Percentiles rank a stretch among this genome's conserved stretches.
Evolutionary conservation across 192 early-diverging fungal species (phyloP).

Genomic region (Powellomyces hirtus): DNA sequence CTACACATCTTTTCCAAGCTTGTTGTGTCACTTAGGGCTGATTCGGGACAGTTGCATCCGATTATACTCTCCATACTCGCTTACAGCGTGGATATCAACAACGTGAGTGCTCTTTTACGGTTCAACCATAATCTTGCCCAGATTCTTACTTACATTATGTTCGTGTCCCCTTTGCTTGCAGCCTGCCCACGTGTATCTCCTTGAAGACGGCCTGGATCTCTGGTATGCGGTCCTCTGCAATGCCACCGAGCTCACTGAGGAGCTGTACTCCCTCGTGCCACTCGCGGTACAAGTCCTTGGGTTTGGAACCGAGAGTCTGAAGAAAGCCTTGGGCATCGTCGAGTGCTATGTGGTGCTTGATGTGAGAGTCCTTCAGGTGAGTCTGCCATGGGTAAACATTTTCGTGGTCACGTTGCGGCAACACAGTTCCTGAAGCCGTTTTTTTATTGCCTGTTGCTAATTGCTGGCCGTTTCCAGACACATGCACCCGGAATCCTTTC

Average conservation of each 20-base stretch:
- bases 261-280: constrained; percentile 63
- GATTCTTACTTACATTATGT: constrained; percentile 69
- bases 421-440: no score
- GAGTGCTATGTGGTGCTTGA: constrained; percentile 79
- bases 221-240: constrained; percentile 83
- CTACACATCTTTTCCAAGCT: constrained; percentile 75
- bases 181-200: constrained; percentile 71
- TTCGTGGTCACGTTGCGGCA: not conserved
- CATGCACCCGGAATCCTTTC: constrained; percentile 30
- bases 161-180: constrained; percentile 54
- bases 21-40: constrained; percentile 62
- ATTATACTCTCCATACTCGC: constrained; percentile 75
- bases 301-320: constrained; percentile 72
- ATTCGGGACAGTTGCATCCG: constrained; percentile 69
- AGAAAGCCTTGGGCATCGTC: constrained; percentile 74
- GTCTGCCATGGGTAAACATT: no score
- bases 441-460: no score
- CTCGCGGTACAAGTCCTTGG: constrained; percentile 63
- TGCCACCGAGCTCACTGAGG: constrained; percentile 46
- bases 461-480: no score
- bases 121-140: no score
- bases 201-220: constrained; percentile 89
- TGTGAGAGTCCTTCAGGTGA: constrained; percentile 55
- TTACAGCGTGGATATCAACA: constrained; percentile 66
- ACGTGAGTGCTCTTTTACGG: no score